These are phyloP conservation scores for Annulohypoxylon moriforme DNA, from an alignment of 495 filamentous ascomycete genomes.

Conservation along the genomic window DNA sequence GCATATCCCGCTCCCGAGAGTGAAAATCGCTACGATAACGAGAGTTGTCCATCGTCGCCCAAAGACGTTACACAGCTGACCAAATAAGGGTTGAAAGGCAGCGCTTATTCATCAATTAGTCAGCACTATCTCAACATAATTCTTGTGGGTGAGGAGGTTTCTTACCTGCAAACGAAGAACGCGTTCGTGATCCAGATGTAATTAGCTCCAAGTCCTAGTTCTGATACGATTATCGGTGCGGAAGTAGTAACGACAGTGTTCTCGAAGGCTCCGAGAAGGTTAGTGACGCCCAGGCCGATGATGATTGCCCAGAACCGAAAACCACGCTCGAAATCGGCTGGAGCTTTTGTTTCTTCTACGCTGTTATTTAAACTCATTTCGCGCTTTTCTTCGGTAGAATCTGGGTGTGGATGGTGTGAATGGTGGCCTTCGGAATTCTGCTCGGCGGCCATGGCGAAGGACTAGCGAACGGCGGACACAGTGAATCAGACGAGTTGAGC, in stretches of 20 bases:
- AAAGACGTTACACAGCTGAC: slow-evolving; percentile 55
- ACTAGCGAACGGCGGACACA: not conserved
- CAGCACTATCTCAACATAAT: not conserved
- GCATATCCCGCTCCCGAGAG: slow-evolving; percentile 52
- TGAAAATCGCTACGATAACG: slow-evolving; percentile 44
- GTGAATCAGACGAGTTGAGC: not conserved
- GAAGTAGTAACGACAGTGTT: slow-evolving; percentile 3
- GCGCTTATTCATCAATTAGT: slow-evolving; percentile 44
- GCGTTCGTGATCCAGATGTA: slow-evolving; percentile 17
- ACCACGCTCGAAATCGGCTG: not conserved
- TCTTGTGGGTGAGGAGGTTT: not conserved
- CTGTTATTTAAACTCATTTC: not conserved
- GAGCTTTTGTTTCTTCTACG: not conserved
- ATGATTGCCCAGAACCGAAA: slow-evolving; percentile 12
- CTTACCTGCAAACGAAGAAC: slow-evolving; percentile 9
- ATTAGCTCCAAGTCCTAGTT: not conserved
- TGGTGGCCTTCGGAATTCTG: not conserved
- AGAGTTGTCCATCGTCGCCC: slow-evolving; percentile 56
- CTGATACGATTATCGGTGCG: not conserved
- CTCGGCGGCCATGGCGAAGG: not conserved
- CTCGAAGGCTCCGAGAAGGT: not conserved
- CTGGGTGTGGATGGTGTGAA: not conserved
- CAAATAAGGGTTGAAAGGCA: slow-evolving; percentile 55
- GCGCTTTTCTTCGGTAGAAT: not conserved
- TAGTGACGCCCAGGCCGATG: not conserved